A percentile compares a stretch with the other conserved stretches of the same genome.
phyloP scores from a whole-genome alignment of 371 early-diverging fungal species.

The Zancudomyces culisetae region DNA sequence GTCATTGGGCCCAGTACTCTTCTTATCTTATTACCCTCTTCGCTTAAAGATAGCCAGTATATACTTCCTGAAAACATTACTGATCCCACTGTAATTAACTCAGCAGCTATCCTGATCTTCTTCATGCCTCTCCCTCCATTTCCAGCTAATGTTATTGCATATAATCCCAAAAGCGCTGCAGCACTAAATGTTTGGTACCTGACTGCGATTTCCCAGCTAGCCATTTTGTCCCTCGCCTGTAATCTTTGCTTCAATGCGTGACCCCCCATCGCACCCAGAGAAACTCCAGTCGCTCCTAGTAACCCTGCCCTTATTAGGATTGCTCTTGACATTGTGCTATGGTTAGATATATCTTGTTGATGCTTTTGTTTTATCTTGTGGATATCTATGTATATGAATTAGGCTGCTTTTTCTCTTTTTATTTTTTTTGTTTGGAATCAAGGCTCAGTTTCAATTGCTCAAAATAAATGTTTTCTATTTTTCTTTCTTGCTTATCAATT shows the following conservation, averaged over 20 bases:
- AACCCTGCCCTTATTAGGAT: conserved; percentile 1
- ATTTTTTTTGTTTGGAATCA: too few relatives aligned
- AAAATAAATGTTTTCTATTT: too few relatives aligned
- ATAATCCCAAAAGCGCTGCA: conserved; percentile 36
- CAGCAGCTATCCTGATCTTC: conserved; percentile 23
- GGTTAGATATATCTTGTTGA: too few relatives aligned
- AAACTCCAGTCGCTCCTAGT: conserved; percentile 49
- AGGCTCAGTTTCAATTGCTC: too few relatives aligned
- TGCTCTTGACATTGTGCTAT: neutral
- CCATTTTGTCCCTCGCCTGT: too few relatives aligned
- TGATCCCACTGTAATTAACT: conserved; percentile 38
- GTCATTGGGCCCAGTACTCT: conserved; percentile 44
- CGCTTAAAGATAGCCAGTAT: conserved; percentile 14
- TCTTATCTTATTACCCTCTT: conserved; percentile 11
- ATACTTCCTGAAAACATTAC: conserved; percentile 34
- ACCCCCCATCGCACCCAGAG: conserved; percentile 52
- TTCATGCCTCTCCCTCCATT: conserved; percentile 11
- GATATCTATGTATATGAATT: too few relatives aligned
- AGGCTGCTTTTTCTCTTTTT: too few relatives aligned
- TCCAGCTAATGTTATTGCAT: conserved; percentile 23
- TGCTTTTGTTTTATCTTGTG: too few relatives aligned
- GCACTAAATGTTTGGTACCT: conserved; percentile 50
- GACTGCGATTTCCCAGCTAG: conserved; percentile 44
- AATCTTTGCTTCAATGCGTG: conserved; percentile 51
- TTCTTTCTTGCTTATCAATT: too few relatives aligned